Base-by-base conservation (phyloP, 495 filamentous ascomycete genomes). In the Hamigera avellanea region DNA sequence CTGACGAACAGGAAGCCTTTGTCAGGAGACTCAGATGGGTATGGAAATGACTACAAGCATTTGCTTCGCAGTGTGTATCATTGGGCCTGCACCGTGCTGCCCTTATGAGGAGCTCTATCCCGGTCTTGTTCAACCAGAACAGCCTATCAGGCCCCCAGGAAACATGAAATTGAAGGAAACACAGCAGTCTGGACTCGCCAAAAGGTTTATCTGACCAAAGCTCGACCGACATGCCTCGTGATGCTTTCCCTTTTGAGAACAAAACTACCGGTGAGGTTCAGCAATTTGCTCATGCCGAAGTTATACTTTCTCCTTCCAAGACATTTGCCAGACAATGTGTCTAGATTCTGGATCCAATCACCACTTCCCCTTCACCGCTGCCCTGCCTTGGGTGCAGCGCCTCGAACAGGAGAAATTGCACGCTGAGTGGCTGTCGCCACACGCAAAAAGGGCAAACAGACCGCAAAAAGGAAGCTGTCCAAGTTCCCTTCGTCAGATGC, bases 361-460 rank as follows among this genome's bases (percentile, higher is more conserved):
- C 34, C 32, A 23, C 19, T 23, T 8, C 7, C 31, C 26, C 30
- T 37, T 44, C 49, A 53, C 49, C 46, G 49, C 49, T 43, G 34
- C 37, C 45, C 40, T 38, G 32, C n/a, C 19, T 31, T 37, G 34
- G 31, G 16, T n/a, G 21, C 33, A 8, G 35, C 41, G 26, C 39
- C 44, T 51, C 44, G 48, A 51, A 43, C 26, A 18, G 29, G 26
- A 17, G 26, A 29, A 6, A 30, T 37, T 44, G 34, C 16, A 52
- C 33, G 27, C 38, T 15, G 37, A 23, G 28, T 37, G 40, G 23
- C 26, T 37, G 19, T 41, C 36, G 18, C 33, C 35, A 36, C 25
- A n/a, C 8, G 25, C 14, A 31, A 33, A 43, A 19, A 14, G 35
- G 36, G 31, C 45, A 53, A 53, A 53, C 46, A 49, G 46, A 44